Conservation (phyloP, 2,329 filamentous ascomycete species). For the Scleromitrula shiraiana region DNA sequence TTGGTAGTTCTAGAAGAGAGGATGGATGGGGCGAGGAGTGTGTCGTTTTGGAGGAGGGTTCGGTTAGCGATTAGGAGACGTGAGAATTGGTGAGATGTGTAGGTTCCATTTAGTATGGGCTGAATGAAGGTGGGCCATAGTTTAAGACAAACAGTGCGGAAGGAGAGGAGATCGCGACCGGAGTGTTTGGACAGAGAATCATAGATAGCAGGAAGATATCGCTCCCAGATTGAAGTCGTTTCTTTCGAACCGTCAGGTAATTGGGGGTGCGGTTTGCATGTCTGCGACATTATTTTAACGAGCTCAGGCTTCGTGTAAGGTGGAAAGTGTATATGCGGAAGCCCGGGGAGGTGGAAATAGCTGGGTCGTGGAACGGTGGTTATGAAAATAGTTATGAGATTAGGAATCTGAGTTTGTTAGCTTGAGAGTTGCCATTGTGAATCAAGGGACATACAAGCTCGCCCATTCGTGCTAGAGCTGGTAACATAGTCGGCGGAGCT, state of each 20-base stretch:
- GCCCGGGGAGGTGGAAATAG: constrained; percentile 60
- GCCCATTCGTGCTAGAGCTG: constrained; percentile 72
- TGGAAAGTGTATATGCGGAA: constrained; percentile 74
- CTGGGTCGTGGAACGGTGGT: constrained; percentile 63
- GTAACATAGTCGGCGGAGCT: constrained; percentile 66
- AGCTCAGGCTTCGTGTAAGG: constrained; percentile 77
- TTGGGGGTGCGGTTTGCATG: constrained; percentile 37
- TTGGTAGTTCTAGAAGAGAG: constrained; percentile 29
- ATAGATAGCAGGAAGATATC: constrained; percentile 78
- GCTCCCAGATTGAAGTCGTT: constrained; percentile 64
- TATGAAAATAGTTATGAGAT: constrained; percentile 68
- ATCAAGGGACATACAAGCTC: constrained; percentile 57
- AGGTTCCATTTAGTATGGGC: constrained; percentile 62
- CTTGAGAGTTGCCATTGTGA: background rate
- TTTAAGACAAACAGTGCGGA: constrained; percentile 59
- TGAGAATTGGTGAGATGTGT: constrained; percentile 72
- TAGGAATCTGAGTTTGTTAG: constrained; percentile 55
- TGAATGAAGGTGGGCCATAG: constrained; percentile 82
- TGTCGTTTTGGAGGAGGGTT: constrained; percentile 64
- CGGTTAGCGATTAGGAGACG: constrained; percentile 68
- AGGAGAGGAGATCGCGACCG: constrained; percentile 68
- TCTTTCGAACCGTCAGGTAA: constrained; percentile 37
- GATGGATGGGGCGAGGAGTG: constrained; percentile 59
- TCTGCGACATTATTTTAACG: constrained; percentile 63
- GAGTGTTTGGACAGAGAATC: constrained; percentile 78